Conservation (phyloP, 148 eudicot genomes). For the Simmondsia chinensis region DNA sequence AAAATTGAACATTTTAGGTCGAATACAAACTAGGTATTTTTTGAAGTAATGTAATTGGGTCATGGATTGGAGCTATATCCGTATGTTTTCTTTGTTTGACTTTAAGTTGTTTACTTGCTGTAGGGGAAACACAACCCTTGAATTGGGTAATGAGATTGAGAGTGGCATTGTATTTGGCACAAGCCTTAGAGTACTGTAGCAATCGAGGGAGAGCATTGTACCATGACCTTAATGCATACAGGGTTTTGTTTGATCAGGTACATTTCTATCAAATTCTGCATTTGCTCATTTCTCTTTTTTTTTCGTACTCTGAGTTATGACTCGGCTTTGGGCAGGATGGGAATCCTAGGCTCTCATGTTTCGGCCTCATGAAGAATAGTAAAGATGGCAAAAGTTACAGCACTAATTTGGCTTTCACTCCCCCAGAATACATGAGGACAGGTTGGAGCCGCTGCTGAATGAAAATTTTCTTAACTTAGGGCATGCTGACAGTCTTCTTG, state of each 20-base stretch:
- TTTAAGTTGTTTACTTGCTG: conserved; percentile 6
- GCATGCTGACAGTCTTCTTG: too few species aligned
- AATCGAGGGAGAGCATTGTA: conserved; percentile 66
- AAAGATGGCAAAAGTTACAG: conserved; percentile 91
- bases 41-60: too few species aligned
- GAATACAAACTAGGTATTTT: too few species aligned
- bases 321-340: conserved; percentile 49
- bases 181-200: conserved; percentile 89
- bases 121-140: conserved; percentile 79
- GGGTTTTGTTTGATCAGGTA: conserved; percentile 82
- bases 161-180: conserved; percentile 72
- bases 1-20: too few species aligned
- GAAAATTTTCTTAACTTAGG: too few species aligned
- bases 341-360: conserved; percentile 86
- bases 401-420: conserved; percentile 87
- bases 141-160: conserved; percentile 88
- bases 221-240: conserved; percentile 82
- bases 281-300: background rate
- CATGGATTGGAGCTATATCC: too few species aligned
- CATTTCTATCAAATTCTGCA: background rate
- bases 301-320: conserved; percentile 15
- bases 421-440: conserved; percentile 89
- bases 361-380: conserved; percentile 92
- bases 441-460: conserved; percentile 24
- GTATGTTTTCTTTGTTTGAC: background rate